Evolutionary conservation across 805 yeast genomes (phyloP), one percentile per base, ranked within the genome.

Genomic region (Barnettozyma sucrosica): DNA sequence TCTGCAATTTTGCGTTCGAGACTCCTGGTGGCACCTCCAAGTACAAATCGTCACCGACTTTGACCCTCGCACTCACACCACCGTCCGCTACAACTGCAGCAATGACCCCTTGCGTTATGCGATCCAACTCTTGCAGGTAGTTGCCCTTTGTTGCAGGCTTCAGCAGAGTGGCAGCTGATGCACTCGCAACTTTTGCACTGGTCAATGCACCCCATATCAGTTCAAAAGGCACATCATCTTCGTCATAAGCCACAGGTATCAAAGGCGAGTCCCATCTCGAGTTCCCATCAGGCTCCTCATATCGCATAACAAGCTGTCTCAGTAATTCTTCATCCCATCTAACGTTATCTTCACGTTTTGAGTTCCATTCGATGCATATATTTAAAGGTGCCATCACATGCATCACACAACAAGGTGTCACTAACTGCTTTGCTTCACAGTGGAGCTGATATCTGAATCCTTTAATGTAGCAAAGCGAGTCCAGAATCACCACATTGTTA

Each of bases 261-360:
- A 92, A 68, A 6, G 99, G 99, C 4, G 95, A 80, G 61, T 93
- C 99, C 99, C 99, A 93, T 50, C 97, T 69, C 24, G 83, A 79
- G 58, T 79, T 77, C 28, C 81, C 80, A 61, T 88, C 85, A 0
- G 99, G 99, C 63, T 93, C 99, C 66, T 93, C 99, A 61, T 83
- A 93, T 50, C 99, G 67, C 80, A 89, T 85, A 4, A 80, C 75
- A 48, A 92, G 68, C 45, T 84, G 90, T 14, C 74, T 73, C 36
- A 89, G 68, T 24, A 88, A 65, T 30, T 77, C 80, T 2, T 70
- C 72, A 40, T 79, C 82, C 96, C 96, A 89, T 13, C 68, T 64
- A 7, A 68, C 67, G 2, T 49, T 51, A 7, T 30, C 52, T 50
- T 68, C 51, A 21, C 41, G 41, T 5, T 47, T 26, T 1, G 54